Base-by-base conservation (phyloP, 1,139 yeast genomes). In the Yamadazyma sp. region DNA sequence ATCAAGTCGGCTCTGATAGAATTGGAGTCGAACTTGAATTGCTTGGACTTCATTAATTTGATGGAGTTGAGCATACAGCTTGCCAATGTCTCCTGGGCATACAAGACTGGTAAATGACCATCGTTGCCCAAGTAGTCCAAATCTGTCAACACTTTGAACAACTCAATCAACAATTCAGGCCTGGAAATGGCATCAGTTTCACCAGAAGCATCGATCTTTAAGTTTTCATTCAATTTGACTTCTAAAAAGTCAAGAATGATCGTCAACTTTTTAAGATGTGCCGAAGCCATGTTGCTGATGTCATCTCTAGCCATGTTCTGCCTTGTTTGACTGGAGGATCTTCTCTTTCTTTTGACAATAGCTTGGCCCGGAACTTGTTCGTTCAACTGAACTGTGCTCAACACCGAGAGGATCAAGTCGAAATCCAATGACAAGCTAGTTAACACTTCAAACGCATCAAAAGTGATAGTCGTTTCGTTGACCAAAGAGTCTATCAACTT, bases 61-160 rank as follows among this genome's bases (percentile, higher is more conserved):
- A 92, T 83, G 28, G 84, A 73, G 48, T 78, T 78, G 37, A 82
- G 73, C 88, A 92, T 83, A 61, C 96, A 86, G 36, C 87, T 78
- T 2, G 97, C 95, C 48, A 92, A 68, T 1, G 92, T 80, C 59
- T 92, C 97, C 62, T 92, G 96, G 2, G 95, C 85, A 53, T 90
- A 92, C 34, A 86, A 70, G 4, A 90, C 92, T 7, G 98, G 96
- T 43, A 92, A 70, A 43, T 88, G 87, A 26, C 96, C 95, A 57
- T 90, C 97, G 45, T 81, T 81, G 35, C 96, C 96, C 41, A 92
- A 71, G 29, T 94, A 82, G 56, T 90, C 89, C 50, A 90, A 73
- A 57, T 92, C 97, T 35, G 94, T 84, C 37, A 92, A 72, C 32
- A 87, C 74, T 45, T 76, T 78, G 64, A 94, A 88, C 50, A 76